phyloP scores from a whole-genome alignment of 2,329 filamentous ascomycete genomes.

The Albifimbria verrucaria region DNA sequence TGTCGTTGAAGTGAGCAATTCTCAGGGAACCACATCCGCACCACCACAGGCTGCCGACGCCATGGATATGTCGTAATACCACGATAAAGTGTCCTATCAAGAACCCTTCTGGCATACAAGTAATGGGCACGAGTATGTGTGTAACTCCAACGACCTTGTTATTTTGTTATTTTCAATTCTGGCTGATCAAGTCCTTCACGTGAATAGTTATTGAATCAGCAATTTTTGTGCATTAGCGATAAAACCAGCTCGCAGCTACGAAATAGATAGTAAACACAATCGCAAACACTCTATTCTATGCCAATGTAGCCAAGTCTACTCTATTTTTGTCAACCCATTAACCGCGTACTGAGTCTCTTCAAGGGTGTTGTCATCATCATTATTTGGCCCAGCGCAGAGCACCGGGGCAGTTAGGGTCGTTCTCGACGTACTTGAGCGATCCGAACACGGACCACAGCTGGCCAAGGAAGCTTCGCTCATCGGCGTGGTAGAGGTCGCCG shows the following conservation, averaged over 20 bases:
- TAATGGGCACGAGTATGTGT: too few species aligned
- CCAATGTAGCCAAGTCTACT: background rate
- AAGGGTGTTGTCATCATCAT: background rate
- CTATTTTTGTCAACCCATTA: background rate
- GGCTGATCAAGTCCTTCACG: background rate
- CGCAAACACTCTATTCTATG: background rate
- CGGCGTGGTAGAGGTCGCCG: slow-evolving; percentile 78
- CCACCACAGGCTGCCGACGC: background rate
- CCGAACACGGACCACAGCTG: slow-evolving; percentile 25
- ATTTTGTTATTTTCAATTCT: background rate
- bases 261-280: background rate
- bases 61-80: background rate
- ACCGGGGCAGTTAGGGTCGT: slow-evolving; percentile 18
- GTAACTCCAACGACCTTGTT: too few species aligned
- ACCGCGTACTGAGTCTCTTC: background rate
- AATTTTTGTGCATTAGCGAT: too few species aligned
- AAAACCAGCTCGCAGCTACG: background rate
- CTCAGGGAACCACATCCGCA: background rate
- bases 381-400: slow-evolving; percentile 23
- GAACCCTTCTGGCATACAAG: too few species aligned
- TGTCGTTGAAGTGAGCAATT: background rate
- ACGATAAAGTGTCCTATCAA: background rate
- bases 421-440: slow-evolving; percentile 25
- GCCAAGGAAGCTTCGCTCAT: slow-evolving; percentile 23
- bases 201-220: too few species aligned